These are phyloP conservation scores for Botryotinia globosa DNA, from an alignment of 2,329 filamentous ascomycete genomes.

Conservation along the genomic window DNA sequence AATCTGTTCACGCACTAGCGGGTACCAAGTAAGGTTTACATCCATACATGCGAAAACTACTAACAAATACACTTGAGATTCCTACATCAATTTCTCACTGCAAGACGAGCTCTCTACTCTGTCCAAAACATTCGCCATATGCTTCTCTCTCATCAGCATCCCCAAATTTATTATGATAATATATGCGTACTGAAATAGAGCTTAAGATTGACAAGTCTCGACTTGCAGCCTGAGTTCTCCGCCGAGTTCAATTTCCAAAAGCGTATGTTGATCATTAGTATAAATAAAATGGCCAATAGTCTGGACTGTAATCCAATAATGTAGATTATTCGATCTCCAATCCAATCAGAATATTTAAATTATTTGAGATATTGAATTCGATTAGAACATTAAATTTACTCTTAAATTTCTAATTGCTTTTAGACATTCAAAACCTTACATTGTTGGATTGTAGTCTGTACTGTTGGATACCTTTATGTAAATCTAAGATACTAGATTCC, in stretches of 20 bases:
- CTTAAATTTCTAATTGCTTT: too few species aligned
- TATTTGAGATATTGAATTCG: too few species aligned
- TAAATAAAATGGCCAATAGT: neutral
- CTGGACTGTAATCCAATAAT: too few species aligned
- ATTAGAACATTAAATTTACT: too few species aligned
- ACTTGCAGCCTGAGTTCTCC: accelerated
- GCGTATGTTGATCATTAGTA: neutral
- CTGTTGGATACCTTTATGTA: too few species aligned
- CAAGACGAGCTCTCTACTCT: accelerated
- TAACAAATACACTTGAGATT: neutral
- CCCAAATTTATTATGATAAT: neutral
- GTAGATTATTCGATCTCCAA: too few species aligned
- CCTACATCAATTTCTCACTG: neutral
- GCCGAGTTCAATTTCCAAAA: neutral
- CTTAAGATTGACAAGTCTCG: accelerated
- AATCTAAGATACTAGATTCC: neutral
- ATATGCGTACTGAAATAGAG: neutral
- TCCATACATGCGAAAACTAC: neutral
- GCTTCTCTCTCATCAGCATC: neutral
- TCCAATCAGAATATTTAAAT: too few species aligned
- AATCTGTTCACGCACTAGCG: neutral
- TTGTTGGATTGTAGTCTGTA: too few species aligned
- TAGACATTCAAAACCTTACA: too few species aligned
- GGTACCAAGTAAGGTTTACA: neutral
- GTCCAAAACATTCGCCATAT: neutral